Evolutionary conservation across 225 moss, liverwort and hornwort genomes (phyloP).

Genomic region (Pleurozium schreberi): DNA sequence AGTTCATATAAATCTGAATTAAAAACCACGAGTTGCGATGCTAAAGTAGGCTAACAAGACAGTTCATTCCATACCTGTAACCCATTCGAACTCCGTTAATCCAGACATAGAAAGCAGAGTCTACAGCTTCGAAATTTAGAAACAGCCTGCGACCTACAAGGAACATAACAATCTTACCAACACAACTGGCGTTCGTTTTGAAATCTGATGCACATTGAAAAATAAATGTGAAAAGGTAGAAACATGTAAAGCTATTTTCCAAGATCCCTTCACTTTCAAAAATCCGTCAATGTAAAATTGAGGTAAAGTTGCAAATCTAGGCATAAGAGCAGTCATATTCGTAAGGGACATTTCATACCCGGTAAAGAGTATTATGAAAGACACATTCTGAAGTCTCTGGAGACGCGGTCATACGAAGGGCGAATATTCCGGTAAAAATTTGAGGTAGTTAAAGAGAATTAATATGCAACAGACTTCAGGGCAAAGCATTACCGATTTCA

Average conservation of each 20-base stretch:
- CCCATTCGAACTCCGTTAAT: conserved; percentile 72
- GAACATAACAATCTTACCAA: not conserved
- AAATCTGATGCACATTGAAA: not conserved
- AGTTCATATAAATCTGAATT: not conserved
- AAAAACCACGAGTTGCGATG: not conserved
- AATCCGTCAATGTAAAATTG: not conserved
- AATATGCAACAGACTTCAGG: not conserved
- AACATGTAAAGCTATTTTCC: not conserved
- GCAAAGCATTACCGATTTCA: not conserved
- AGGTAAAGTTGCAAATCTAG: not conserved
- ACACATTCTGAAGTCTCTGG: not conserved
- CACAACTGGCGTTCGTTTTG: not conserved
- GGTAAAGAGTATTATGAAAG: not conserved
- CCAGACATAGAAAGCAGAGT: conserved; percentile 97
- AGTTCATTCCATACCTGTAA: conserved; percentile 51
- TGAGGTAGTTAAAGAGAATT: not conserved
- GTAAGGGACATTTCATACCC: not conserved
- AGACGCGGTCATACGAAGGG: not conserved
- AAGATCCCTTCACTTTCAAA: not conserved
- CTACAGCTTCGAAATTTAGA: conserved; percentile 83
- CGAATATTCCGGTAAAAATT: not conserved
- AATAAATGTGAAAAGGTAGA: not conserved
- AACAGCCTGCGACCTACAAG: conserved; percentile 58
- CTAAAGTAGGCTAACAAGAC: not conserved
- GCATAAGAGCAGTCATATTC: too few relatives aligned